Evolutionary conservation across 768 basidiomycete species (phyloP), one percentile per base, ranked within the genome.

Genomic region (Crepidotus variabilis): DNA sequence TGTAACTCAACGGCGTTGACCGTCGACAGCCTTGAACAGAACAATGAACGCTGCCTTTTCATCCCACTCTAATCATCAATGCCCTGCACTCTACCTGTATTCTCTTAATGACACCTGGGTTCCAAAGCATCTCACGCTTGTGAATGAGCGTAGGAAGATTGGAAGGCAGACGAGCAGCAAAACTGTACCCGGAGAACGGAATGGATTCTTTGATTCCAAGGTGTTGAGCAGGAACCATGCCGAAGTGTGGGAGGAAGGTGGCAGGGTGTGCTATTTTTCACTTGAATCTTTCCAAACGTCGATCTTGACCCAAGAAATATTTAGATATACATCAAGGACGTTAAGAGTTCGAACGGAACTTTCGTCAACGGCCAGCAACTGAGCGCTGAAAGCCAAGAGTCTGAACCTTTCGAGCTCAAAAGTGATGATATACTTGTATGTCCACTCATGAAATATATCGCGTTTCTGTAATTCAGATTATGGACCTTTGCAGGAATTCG

Each of bases 301-400:
- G 36, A 55, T 54, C 58, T 28, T 28, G 28, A 28, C 28, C 57
- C 56, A 61, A 52, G 57, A 56, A 32, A 49, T 49, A 47, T 3
- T 32, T 47, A 98, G 94, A 94, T 98, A 72, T 96, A 76, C 78
- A 98, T 99, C 79, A 96, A 94, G 73, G 97, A 98, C 71, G 94
- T 98, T 68, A 95, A 96, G 77, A 93, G 90, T 61, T 94, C 92
- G 0, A 99, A 99, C 61, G 97, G 97, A 1, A 99, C 97, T 6
- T 99, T 98, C 69, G 94, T 99, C 70, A 98, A 99, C 64, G 88
- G 92, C 56, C 93, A 98, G 61, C 82, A 96, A 39, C 85, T 98
- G 49, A 92, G 89, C 60, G 79, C 81, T 2, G 96, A 99, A 69
- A 88, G 92, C 34, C 78, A 90, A 57, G 95, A 97, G 74, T 92